Percentiles rank a stretch among this genome's conserved stretches.
These are phyloP conservation scores for Chaetothyriales sp. DNA, from an alignment of 2,329 filamentous ascomycete species.

Conservation along the genomic window DNA sequence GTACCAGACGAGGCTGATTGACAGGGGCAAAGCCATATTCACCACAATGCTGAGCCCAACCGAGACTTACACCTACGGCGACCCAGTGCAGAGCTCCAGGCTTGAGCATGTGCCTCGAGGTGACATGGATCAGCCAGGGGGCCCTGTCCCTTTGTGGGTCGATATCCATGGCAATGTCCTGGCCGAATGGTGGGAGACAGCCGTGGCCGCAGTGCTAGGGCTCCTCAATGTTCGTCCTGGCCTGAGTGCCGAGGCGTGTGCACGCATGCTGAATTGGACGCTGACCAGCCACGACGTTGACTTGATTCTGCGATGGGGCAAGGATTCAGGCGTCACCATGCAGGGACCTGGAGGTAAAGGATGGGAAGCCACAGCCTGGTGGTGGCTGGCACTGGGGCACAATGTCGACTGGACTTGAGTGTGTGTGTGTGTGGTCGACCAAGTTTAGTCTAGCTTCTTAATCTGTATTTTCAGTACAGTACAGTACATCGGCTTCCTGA, in stretches of 20 bases:
- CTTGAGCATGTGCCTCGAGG: slow-evolving; percentile 19
- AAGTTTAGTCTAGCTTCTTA: too few relatives aligned
- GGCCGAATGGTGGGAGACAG: slow-evolving; percentile 27
- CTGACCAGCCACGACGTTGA: slow-evolving; percentile 1
- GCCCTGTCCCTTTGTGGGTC: slow-evolving; percentile 32
- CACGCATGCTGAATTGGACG: not conserved
- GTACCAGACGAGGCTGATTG: slow-evolving; percentile 33
- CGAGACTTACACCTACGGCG: slow-evolving; percentile 26
- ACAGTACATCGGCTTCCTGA: too few relatives aligned
- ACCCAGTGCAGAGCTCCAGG: slow-evolving; percentile 20
- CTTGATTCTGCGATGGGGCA: slow-evolving; percentile 1
- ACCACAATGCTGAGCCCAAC: slow-evolving; percentile 25
- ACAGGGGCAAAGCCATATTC: slow-evolving; percentile 30
- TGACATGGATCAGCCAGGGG: slow-evolving; percentile 8
- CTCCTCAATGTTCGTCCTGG: slow-evolving; percentile 29
- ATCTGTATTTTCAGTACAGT: too few relatives aligned
- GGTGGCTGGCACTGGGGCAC: slow-evolving; percentile 3
- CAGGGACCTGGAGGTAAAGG: not conserved
- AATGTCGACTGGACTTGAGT: not conserved
- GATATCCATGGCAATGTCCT: slow-evolving; percentile 31
- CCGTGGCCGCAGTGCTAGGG: slow-evolving; percentile 27
- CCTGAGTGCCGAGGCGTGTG: not conserved
- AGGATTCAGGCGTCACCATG: not conserved
- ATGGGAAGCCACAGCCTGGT: slow-evolving; percentile 6
- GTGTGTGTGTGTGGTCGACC: too few relatives aligned